These are phyloP conservation scores for Pyrenopolyporus hunteri DNA, from an alignment of 495 filamentous ascomycete genomes.

Conservation along the genomic window DNA sequence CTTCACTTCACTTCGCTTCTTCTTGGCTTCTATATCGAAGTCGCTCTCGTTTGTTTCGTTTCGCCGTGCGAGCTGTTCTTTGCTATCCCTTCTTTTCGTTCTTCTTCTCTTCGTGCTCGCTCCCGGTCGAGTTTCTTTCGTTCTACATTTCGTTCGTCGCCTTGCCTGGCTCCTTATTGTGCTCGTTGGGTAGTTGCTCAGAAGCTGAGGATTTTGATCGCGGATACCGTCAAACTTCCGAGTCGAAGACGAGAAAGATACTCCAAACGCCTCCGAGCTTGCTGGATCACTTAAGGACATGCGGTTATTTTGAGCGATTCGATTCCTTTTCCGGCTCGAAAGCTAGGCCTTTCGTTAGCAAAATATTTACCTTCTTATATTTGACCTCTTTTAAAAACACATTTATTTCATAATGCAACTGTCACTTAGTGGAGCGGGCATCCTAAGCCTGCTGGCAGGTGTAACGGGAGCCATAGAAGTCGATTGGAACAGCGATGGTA, in stretches of 20 bases:
- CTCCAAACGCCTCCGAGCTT: no score
- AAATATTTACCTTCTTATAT: slow-evolving; percentile 1
- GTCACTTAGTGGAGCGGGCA: slow-evolving; percentile 25
- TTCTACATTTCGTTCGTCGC: slow-evolving; percentile 8
- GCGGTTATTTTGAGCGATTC: slow-evolving; percentile 13
- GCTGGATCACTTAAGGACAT: slow-evolving; percentile 21
- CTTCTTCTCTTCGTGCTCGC: slow-evolving; percentile 15
- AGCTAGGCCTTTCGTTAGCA: slow-evolving; percentile 26
- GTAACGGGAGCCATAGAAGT: slow-evolving; percentile 28
- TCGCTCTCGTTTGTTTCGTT: slow-evolving; percentile 36
- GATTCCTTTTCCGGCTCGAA: slow-evolving; percentile 13
- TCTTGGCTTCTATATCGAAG: slow-evolving; percentile 35
- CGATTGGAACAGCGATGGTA: slow-evolving; percentile 28
- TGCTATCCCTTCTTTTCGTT: slow-evolving; percentile 14
- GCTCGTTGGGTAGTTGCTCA: neutral
- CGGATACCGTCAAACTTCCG: neutral
- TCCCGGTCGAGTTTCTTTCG: slow-evolving; percentile 34
- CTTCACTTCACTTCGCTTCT: slow-evolving; percentile 23
- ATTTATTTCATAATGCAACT: slow-evolving; percentile 32
- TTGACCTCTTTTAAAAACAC: slow-evolving; percentile 7
- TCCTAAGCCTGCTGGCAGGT: slow-evolving; percentile 38
- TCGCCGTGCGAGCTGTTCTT: slow-evolving; percentile 30
- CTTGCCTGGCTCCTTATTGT: slow-evolving; percentile 7
- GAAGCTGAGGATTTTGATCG: neutral
- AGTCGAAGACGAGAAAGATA: no score